Evolutionary conservation across 768 basidiomycete species (phyloP), one percentile per base, ranked within the genome.

Genomic region (Calocera cornea): DNA sequence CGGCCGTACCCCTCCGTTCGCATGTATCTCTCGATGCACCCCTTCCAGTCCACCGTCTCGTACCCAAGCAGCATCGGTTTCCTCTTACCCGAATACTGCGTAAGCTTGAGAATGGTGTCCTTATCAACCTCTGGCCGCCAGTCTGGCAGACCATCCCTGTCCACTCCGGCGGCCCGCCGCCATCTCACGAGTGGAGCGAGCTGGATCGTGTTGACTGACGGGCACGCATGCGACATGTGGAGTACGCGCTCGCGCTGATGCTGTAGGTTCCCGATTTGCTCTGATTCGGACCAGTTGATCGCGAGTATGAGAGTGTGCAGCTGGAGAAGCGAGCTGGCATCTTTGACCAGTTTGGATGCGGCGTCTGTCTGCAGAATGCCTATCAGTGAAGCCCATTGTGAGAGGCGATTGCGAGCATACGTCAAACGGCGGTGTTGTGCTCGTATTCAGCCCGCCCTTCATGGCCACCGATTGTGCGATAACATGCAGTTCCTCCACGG

Each of bases 281-380:
- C 54, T 3, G 54, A 27, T 31, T 60, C 54, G 54, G 54, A 60
- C 54, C 54, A 60, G 54, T 60, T 60, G 54, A 60, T 60, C 54
- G 14, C 54, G 14, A 60, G 31, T 11, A 33, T 60, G 54, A 60
- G 27, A 16, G 54, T 16, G 11, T 27, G 24, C 24, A 60, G 54
- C 10, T 33, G 54, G 10, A 10, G 54, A 7, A 60, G 54, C 2
- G 54, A 60, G 19, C 54, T 60, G 19, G 31, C 27, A 19, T 60
- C 54, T 33, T 60, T 60, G 14, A 60, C 54, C 16, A 60, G 27
- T 31, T 60, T 60, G 14, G 54, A 60, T 10, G 54, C 54, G 8
- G 54, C 27, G 22, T 60, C 54, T 27, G 5, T 14, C 54, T 60
- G 19, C 31, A 10, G 2, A 27, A 16, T 19, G 31, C 19, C 14